Base-by-base conservation (phyloP, 1,139 yeast genomes). In the Blastobotrys raffinosifermentans region DNA sequence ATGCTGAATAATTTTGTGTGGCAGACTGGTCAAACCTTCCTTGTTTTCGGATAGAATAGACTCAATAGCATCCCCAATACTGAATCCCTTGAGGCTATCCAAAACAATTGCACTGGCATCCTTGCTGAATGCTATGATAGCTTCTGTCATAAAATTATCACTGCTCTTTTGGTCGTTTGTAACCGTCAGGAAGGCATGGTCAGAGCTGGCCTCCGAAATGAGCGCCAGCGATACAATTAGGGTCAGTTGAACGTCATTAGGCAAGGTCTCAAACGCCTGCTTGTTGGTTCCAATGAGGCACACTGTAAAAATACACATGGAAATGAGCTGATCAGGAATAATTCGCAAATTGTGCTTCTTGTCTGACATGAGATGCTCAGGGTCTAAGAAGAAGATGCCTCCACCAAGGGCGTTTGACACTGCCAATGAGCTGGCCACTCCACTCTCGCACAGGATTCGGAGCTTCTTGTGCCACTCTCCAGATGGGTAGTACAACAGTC, bases 391-490 rank as follows among this genome's bases (percentile, higher is more conserved):
- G 26, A 35, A 38, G 13, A 41, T 19, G 6, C 39, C 44, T 6
- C 44, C 41, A 7, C 44, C 41, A 14, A 41, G 32, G 5, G 44
- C 41, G 23, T 41, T 41, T 14, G 40, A 37, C 19, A 41, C 44
- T 4, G 41, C 41, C 15, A 41, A 32, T 2, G 44, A 39, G 10
- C 37, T 35, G 3, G 44, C 41, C 9, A 38, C 31, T 4, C 36
- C 38, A 18, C 33, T 31, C 9, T 38, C 34, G 16, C 38, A 41
- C 16, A 41, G 27, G 15, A 32, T 16, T 7, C 13, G 17, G 11
- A 41, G 30, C 32, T 41, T 41, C 13, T 26, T 31, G 18, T 23
- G 11, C 44, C 44, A 41, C 23, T 26, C 26, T 8, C 44, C 44
- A 15, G 37, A 31, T 8, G 41, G 34, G 26, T 41, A 38, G 19